phyloP scores from a whole-genome alignment of 768 basidiomycete genomes.

The Pholiota conissans region DNA sequence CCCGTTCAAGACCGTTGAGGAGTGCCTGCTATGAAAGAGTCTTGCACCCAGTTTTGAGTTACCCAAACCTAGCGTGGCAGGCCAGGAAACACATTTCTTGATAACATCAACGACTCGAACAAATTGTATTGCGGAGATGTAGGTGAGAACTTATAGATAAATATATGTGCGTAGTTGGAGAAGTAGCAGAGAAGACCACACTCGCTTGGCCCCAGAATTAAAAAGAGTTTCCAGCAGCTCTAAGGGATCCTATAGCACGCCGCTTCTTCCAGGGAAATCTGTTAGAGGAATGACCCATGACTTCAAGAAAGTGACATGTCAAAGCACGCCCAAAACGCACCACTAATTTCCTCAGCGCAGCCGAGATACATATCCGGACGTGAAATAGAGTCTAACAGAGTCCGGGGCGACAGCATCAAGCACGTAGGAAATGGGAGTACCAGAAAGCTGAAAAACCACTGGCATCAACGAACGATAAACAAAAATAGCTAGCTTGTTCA shows the following conservation, averaged over 20 bases:
- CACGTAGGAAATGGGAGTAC: no score
- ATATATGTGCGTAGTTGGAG: neutral
- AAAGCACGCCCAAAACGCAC: neutral
- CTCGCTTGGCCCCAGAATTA: neutral
- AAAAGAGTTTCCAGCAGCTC: neutral
- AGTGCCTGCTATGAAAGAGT: neutral
- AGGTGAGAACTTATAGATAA: neutral
- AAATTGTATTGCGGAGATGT: neutral
- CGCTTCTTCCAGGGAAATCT: neutral
- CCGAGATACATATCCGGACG: no score
- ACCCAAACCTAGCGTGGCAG: neutral
- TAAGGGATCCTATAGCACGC: neutral
- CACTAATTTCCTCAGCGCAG: neutral
- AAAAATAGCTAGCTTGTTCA: no score
- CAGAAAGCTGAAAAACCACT: no score
- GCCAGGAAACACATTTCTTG: neutral
- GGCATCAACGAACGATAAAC: no score
- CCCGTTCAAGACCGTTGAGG: neutral
- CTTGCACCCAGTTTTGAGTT: neutral
- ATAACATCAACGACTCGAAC: no score
- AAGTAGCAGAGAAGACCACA: neutral
- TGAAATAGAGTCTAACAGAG: no score
- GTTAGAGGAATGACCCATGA: neutral
- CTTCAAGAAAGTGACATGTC: neutral
- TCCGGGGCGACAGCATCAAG: no score